These are phyloP conservation scores for Persicaria tinctoria DNA, from an alignment of 148 eudicot species.

Conservation along the genomic window DNA sequence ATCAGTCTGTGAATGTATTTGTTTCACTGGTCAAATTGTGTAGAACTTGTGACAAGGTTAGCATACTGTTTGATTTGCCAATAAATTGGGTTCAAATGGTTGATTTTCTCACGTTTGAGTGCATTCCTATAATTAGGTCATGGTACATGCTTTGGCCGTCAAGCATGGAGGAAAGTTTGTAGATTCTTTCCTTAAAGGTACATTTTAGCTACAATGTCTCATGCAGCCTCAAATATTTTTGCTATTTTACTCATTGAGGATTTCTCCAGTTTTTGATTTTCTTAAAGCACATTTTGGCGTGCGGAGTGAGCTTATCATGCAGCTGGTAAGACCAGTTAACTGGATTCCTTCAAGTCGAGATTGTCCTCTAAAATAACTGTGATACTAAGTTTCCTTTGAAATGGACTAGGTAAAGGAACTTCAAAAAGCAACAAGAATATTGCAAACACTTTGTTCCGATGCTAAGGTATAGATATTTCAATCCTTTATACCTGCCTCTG, in stretches of 20 bases:
- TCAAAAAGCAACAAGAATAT: constrained; percentile 57
- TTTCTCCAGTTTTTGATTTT: constrained; percentile 43
- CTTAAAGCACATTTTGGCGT: constrained; percentile 33
- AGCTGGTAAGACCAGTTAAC: constrained; percentile 35
- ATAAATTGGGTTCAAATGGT: not conserved
- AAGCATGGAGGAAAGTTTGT: constrained; percentile 63
- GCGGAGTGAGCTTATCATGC: constrained; percentile 34
- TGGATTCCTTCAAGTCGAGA: constrained; percentile 1
- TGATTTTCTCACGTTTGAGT: not conserved
- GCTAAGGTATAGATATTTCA: constrained; percentile 37
- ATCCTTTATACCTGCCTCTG: not conserved
- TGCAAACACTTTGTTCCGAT: constrained; percentile 55
- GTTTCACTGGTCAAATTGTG: constrained; percentile 47
- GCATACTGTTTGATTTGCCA: not conserved
- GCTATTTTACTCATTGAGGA: constrained; percentile 11
- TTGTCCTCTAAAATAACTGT: not conserved
- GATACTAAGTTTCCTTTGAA: not conserved
- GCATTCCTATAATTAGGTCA: constrained; percentile 23
- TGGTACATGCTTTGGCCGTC: constrained; percentile 44
- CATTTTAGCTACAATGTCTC: not conserved
- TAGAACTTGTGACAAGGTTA: constrained; percentile 47
- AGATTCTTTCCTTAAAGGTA: constrained; percentile 57
- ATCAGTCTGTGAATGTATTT: constrained; percentile 40
- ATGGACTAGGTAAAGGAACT: constrained; percentile 42
- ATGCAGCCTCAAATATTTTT: not conserved